Percentiles rank a stretch among this genome's conserved stretches.
Evolutionary conservation across 1,284 basidiomycete species (phyloP).

Genomic region (Phylloporus sp.): DNA sequence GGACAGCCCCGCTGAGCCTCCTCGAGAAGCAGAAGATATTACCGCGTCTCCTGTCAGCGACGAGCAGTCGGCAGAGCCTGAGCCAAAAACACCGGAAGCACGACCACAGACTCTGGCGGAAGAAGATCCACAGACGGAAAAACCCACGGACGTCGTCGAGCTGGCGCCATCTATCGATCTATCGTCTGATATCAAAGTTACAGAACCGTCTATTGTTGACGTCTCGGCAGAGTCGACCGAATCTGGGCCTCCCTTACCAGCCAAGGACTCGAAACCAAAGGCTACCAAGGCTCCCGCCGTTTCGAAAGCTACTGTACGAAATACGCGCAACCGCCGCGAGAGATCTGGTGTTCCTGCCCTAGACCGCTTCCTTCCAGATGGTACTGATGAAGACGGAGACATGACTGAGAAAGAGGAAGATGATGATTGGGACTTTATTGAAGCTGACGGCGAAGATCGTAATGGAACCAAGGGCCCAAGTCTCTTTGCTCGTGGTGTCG

Average conservation of each 20-base stretch:
- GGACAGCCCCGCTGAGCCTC: slow-evolving; percentile 32
- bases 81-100: slow-evolving; percentile 80
- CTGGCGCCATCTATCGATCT: slow-evolving; percentile 30
- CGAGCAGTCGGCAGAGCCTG: slow-evolving; percentile 50
- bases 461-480: slow-evolving; percentile 80
- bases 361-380: slow-evolving; percentile 71
- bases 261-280: slow-evolving; percentile 40
- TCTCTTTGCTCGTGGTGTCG: slow-evolving; percentile 83
- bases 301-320: slow-evolving; percentile 36
- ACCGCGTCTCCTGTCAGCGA: slow-evolving; percentile 36
- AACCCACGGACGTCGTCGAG: slow-evolving; percentile 22
- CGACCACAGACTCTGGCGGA: slow-evolving; percentile 56
- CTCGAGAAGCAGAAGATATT: slow-evolving; percentile 37
- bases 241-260: slow-evolving; percentile 36
- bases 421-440: slow-evolving; percentile 89
- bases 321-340: slow-evolving; percentile 60
- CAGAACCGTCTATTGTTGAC: slow-evolving; percentile 18
- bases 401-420: slow-evolving; percentile 70
- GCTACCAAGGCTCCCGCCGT: slow-evolving; percentile 40
- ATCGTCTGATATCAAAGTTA: slow-evolving; percentile 19
- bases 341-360: slow-evolving; percentile 81
- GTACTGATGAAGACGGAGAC: slow-evolving; percentile 61
- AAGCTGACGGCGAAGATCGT: slow-evolving; percentile 78
- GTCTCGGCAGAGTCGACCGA: slow-evolving; percentile 22
- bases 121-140: slow-evolving; percentile 31